Percentiles rank a stretch among this genome's conserved stretches.
Conservation (phyloP, 1,139 yeast species). For the Tardiomyces digboiensis region DNA sequence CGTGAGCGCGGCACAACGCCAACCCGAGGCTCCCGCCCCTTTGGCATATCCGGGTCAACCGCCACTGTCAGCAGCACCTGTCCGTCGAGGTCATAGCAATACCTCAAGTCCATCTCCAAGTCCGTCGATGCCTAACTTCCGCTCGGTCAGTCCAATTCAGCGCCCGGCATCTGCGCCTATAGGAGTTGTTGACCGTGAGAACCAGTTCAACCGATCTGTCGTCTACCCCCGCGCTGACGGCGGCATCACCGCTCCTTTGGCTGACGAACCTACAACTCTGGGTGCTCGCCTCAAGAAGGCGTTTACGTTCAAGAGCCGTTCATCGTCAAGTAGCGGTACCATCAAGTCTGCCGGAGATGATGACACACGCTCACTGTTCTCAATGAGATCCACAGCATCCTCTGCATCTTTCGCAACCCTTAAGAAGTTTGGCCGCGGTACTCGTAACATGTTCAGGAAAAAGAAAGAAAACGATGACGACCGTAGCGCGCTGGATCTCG, state of each 20-base stretch:
- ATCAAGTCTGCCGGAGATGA: not conserved
- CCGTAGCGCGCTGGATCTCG: not conserved
- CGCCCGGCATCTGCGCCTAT: not conserved
- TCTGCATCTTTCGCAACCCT: slow-evolving; percentile 21
- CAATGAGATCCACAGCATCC: slow-evolving; percentile 18
- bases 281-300: slow-evolving; percentile 17
- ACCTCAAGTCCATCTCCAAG: not conserved
- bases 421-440: slow-evolving; percentile 7
- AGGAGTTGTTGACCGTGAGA: not conserved
- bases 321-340: not conserved
- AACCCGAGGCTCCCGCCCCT: not conserved
- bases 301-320: slow-evolving; percentile 14
- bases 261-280: no score
- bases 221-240: no score
- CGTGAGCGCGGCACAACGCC: not conserved
- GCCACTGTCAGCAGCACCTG: not conserved
- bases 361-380: slow-evolving; percentile 2
- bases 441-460: not conserved
- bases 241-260: no score
- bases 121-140: slow-evolving; percentile 1
- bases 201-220: no score
- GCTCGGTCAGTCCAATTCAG: not conserved
- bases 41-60: not conserved
- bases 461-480: slow-evolving; percentile 1
- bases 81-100: not conserved